These are phyloP conservation scores for Xylaria sp. DNA, from an alignment of 2,329 filamentous ascomycete genomes.

Conservation along the genomic window DNA sequence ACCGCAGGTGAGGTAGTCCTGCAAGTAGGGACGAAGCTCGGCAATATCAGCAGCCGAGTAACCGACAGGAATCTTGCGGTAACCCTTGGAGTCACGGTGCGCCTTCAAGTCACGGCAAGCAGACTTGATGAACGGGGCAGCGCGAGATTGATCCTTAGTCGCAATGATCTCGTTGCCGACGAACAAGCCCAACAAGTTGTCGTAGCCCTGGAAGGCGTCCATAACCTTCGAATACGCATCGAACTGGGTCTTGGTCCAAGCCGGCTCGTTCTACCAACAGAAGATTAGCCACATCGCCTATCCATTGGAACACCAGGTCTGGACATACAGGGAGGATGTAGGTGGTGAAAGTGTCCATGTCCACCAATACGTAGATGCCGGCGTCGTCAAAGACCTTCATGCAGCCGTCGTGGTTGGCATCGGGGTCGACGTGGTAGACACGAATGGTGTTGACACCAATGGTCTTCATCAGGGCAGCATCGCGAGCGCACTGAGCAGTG, in stretches of 20 bases:
- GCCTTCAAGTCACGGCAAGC: slow-evolving; percentile 77
- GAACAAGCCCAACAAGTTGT: slow-evolving; percentile 80
- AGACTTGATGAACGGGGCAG: slow-evolving; percentile 79
- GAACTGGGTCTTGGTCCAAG: slow-evolving; percentile 70
- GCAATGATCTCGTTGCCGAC: slow-evolving; percentile 86
- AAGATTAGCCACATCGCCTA: slow-evolving; percentile 1
- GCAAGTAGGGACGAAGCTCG: slow-evolving; percentile 55
- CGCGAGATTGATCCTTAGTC: slow-evolving; percentile 49
- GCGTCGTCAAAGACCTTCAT: slow-evolving; percentile 75
- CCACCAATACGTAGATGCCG: slow-evolving; percentile 78
- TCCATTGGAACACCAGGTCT: not conserved
- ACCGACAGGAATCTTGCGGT: slow-evolving; percentile 76
- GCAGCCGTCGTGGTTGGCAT: slow-evolving; percentile 67
- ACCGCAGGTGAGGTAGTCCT: slow-evolving; percentile 74
- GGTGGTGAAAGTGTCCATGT: slow-evolving; percentile 70
- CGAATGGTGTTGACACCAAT: slow-evolving; percentile 80
- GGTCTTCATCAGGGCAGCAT: slow-evolving; percentile 71
- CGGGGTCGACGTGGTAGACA: slow-evolving; percentile 78
- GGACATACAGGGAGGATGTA: slow-evolving; percentile 57
- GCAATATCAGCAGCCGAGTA: slow-evolving; percentile 86
- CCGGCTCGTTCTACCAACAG: slow-evolving; percentile 46
- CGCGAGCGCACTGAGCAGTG: slow-evolving; percentile 67
- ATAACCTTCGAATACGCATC: slow-evolving; percentile 64
- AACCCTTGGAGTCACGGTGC: slow-evolving; percentile 68
- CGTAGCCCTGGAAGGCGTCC: slow-evolving; percentile 69